Base-by-base conservation (phyloP, 2,329 filamentous ascomycete species). In the Hymenoscyphus albidus region DNA sequence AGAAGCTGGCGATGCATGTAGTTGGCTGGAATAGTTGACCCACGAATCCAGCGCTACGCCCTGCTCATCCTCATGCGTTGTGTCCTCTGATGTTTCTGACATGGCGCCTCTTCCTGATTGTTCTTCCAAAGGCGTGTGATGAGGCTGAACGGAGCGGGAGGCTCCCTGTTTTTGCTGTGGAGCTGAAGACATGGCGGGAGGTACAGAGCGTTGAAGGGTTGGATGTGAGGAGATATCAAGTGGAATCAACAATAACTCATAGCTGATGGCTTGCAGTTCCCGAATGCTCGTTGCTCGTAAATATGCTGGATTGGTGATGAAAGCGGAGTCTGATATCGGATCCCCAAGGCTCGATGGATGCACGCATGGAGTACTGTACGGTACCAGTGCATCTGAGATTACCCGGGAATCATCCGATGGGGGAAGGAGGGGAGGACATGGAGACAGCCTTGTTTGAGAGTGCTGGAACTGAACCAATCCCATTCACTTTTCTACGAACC, bases 131-230 rank as follows among this genome's bases (percentile, higher is more conserved):
- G n/a, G 18, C 22, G 48, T 22, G 12, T 18, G 18, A 54, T 54
- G 48, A 54, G 48, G 48, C 48, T 54, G 48, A 54, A 22, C 3
- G 48, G 48, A 27, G 18, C 22, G 48, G 48, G 22, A 54, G 48
- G 48, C 38, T 44, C 27, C 58, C 13, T 12, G 18, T 10, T 31
- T n/a, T 31, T 48, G 38, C 13, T 44, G 39, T 16, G 58, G 58
- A 31, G 39, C 58, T 59, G 61, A 62, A 38, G 61, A 39, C 61
- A 62, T 62, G 13, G 54, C 38, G 55, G 16, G 44, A 22, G 16
- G 40, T 13, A 44, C 35, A 38, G 38, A 58, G 1, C 5, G n/a
- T 32, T 13, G 48, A 31, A 16, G 1, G 27, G 31, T 54, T 31
- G 0, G 35, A 35, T 35, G 5, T 35, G 35, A 35, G 9, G 44